phyloP scores from a whole-genome alignment of 164 flowering plant genomes.

The Macadamia tetraphylla region DNA sequence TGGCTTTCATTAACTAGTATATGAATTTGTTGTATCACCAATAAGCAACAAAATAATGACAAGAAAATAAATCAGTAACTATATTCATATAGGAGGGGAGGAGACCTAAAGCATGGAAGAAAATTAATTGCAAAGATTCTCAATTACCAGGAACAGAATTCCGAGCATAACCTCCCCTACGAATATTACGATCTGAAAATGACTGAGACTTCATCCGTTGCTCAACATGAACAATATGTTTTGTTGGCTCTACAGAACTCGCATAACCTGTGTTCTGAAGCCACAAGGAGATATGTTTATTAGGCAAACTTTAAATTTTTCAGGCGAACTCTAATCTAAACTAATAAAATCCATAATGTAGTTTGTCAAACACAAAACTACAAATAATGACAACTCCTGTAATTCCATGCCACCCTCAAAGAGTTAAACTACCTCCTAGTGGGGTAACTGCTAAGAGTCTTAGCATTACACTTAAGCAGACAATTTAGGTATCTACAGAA shows the following conservation, averaged over 20 bases:
- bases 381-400: too few relatives aligned
- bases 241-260: constrained; percentile 34
- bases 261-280: constrained; percentile 38
- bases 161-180: constrained; percentile 46
- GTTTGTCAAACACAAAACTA: not conserved
- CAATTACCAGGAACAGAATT: constrained; percentile 45
- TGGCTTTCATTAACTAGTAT: too few relatives aligned
- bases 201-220: constrained; percentile 20
- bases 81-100: too few relatives aligned
- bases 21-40: not conserved
- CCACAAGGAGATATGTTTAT: constrained; percentile 10
- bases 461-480: too few relatives aligned
- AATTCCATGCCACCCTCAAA: too few relatives aligned
- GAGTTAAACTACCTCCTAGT: too few relatives aligned
- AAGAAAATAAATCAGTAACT: not conserved
- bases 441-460: too few relatives aligned
- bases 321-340: not conserved
- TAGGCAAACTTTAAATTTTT: not conserved
- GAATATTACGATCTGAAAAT: constrained; percentile 45
- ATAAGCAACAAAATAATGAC: not conserved
- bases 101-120: too few relatives aligned
- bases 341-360: not conserved
- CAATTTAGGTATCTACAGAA: too few relatives aligned
- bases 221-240: constrained; percentile 27
- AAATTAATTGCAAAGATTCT: not conserved